Base-by-base conservation (phyloP, 495 filamentous ascomycete genomes). In the Rhizodiscina lignyota region DNA sequence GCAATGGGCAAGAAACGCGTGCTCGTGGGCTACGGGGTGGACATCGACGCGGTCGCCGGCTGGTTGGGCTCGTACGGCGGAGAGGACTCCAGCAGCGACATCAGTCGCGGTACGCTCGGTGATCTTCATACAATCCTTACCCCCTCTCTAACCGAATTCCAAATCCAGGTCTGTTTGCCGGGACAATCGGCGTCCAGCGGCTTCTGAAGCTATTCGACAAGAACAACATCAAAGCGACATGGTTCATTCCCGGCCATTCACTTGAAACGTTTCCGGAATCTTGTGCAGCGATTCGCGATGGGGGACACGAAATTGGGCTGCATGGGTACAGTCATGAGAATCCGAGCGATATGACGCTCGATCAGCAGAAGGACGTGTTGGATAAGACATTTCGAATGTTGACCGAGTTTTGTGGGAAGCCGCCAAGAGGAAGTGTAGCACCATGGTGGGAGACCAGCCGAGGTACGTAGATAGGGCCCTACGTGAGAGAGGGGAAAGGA, bases 171-270 rank as follows among this genome's bases (percentile, higher is more conserved):
- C 53, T 82, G 30, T 83, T 70, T 51, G 79, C 79, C 21, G 80
- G 78, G 21, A 79, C 76, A 4, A 61, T 81, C 23, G 80, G 80
- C 21, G 76, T 75, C 1, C 65, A 68, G 6, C 71, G 80, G 5
- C 58, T 87, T 2, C 64, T 87, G 5, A 82, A 79, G 41, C 52
- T 87, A 2, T 81, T 84, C 51, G 63, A 73, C 5, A 83, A 81
- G 51, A 77, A 83, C 63, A 69, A 74, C 38, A 87, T 87, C 60
- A 84, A 79, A 54, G 68, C 76, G 10, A 81, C 79, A 4, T 85
- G 77, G 74, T 85, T 87, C 53, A 83, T 87, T 39, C 80, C 79
- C 0, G 80, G 79, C 0, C 80, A 87, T 53, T 75, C 71, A 0
- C 66, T 87, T 12, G 80, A 87, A 40, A 82, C 66, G 11, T 85